phyloP scores from a whole-genome alignment of 495 filamentous ascomycete species.

The Immersiella caudata region DNA sequence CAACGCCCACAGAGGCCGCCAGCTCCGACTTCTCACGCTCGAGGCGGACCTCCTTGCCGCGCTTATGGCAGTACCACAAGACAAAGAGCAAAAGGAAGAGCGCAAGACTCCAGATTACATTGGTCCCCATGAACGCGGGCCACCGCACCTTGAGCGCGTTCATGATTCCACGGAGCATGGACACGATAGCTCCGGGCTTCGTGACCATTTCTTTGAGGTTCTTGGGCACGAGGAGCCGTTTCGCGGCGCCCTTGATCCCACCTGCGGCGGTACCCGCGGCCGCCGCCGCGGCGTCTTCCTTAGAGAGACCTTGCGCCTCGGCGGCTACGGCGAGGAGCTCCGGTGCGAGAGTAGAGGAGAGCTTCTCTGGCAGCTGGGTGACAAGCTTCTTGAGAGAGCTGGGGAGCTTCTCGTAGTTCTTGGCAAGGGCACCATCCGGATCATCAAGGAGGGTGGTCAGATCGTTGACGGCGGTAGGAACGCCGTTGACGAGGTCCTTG shows the following conservation, averaged over 20 bases:
- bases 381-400: slow-evolving; percentile 83
- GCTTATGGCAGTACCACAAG: slow-evolving; percentile 97
- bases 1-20: slow-evolving; percentile 11
- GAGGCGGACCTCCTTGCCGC: slow-evolving; percentile 80
- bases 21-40: slow-evolving; percentile 59
- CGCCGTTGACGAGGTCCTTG: slow-evolving; percentile 88
- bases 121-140: slow-evolving; percentile 82
- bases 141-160: slow-evolving; percentile 81
- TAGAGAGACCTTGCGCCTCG: slow-evolving; percentile 64
- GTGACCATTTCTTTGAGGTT: slow-evolving; percentile 77
- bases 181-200: slow-evolving; percentile 79
- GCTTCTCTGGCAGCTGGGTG: slow-evolving; percentile 78
- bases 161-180: slow-evolving; percentile 82
- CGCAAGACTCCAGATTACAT: slow-evolving; percentile 82
- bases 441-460: slow-evolving; percentile 80
- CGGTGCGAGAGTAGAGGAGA: slow-evolving; percentile 72
- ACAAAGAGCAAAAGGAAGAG: slow-evolving; percentile 85
- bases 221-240: slow-evolving; percentile 43
- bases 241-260: slow-evolving; percentile 39
- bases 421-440: slow-evolving; percentile 71
- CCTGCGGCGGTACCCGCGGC: slow-evolving; percentile 15
- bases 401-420: slow-evolving; percentile 79
- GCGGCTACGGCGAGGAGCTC: slow-evolving; percentile 77
- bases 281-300: slow-evolving; percentile 22
- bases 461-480: slow-evolving; percentile 89